Conservation (phyloP, 2,329 filamentous ascomycete species). For the Scleromitrula shiraiana region DNA sequence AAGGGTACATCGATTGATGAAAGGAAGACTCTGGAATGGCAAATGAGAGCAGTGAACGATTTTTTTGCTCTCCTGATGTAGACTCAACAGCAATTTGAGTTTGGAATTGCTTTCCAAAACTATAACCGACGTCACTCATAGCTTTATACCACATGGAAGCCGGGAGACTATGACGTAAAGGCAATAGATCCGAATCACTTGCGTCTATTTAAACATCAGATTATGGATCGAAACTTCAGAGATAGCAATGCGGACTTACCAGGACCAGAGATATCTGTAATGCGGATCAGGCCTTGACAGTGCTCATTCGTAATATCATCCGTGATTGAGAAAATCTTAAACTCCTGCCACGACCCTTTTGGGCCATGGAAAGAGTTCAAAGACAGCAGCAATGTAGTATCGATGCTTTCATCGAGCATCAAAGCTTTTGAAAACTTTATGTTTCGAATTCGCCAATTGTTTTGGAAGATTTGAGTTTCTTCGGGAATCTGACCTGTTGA, state of each 20-base stretch:
- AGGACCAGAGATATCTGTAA: background rate
- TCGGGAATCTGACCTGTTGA: background rate
- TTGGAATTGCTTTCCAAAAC: too few relatives aligned
- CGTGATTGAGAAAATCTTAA: background rate
- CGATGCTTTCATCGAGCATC: conserved; percentile 2
- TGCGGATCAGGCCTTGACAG: background rate
- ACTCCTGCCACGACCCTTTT: conserved; percentile 1
- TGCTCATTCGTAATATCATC: background rate
- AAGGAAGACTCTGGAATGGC: too few relatives aligned
- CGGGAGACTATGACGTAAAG: too few relatives aligned
- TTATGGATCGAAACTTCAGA: too few relatives aligned
- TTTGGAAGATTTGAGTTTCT: conserved; percentile 1
- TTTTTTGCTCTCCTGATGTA: too few relatives aligned
- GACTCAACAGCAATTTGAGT: too few relatives aligned
- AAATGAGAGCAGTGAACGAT: too few relatives aligned
- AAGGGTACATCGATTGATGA: too few relatives aligned
- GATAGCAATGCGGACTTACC: background rate
- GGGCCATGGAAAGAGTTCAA: background rate
- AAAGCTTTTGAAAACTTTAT: conserved; percentile 7
- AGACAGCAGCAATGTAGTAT: background rate
- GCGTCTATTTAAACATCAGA: too few relatives aligned
- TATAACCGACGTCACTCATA: too few relatives aligned
- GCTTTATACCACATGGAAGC: too few relatives aligned
- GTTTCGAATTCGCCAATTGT: conserved; percentile 1
- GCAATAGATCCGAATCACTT: too few relatives aligned